Base-by-base conservation (phyloP, 179 eudicot species). In the Patellifolia procumbens region DNA sequence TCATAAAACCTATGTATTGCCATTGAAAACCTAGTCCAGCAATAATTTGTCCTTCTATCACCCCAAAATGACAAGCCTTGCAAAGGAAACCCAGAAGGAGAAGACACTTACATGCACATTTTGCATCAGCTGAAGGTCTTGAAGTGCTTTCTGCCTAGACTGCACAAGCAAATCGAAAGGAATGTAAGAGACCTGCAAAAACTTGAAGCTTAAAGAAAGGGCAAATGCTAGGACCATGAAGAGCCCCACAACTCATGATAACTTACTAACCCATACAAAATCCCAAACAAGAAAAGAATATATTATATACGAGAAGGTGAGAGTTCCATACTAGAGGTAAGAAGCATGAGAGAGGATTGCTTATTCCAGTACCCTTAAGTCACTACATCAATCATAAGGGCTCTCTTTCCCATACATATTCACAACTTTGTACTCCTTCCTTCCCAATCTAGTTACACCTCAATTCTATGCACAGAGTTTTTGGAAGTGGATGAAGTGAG, bases 131-230 rank as follows among this genome's bases (percentile, higher is more conserved):
- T 89, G 91, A 69, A 92, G 88, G 79, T 92, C 94, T 45, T 80
- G 87, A 78, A 90, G 86, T 42, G 97, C 97, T 73, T 89, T 91
- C 85, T 89, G 89, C 84, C 97, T 90, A 61, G 97, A 92, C 97
- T 92, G 95, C 81, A 89, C 17, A 77, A 74, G 43, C 46, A 46
- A 77, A 76, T 51, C 39, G 67, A 62, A 65, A 42, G 7, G 69
- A 31, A 73, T 32, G 74, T 75, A n/a, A 84, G 53, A 46, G 46
- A 68, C 16, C 35, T n/a, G 66, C 13, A 73, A 39, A 37, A 60
- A 12, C 24, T 26, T 4, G 52, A 13, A 37, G 73, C 22, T 35
- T 12, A 26, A 75, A 4, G 52, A 58, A 24, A 24, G 3, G 5
- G 59, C 42, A 70, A 49, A 45, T 37, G 2, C 6, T 2, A 17